Percentiles rank a stretch among this genome's conserved stretches.
Evolutionary conservation across 257 asterid species (phyloP).

Genomic region (Salvia rosmarinus): DNA sequence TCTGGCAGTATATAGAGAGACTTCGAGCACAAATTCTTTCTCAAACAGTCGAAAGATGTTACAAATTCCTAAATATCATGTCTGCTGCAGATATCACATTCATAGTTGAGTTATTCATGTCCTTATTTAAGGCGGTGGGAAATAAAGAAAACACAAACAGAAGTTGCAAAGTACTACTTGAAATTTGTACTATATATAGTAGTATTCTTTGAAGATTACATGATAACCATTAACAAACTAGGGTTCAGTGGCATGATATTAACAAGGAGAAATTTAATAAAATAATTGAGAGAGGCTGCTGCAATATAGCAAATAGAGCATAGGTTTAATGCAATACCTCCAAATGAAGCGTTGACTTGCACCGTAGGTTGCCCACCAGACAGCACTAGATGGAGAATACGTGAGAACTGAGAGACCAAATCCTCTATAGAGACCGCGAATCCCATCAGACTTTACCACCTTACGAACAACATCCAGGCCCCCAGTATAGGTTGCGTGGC

Average conservation of each 20-base stretch:
- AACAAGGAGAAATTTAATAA: conserved; percentile 16
- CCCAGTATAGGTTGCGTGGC: conserved; percentile 55
- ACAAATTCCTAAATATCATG: conserved; percentile 17
- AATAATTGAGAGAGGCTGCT: conserved; percentile 3
- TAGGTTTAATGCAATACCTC: conserved; percentile 51
- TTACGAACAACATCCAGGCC: conserved; percentile 91
- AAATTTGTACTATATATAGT: background rate
- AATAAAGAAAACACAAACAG: background rate
- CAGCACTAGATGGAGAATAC: conserved; percentile 96
- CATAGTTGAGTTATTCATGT: background rate
- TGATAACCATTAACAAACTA: conserved; percentile 15
- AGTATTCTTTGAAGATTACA: conserved; percentile 5
- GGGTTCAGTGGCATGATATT: conserved; percentile 16
- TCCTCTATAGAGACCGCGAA: conserved; percentile 94
- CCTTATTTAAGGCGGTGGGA: background rate
- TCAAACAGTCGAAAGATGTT: background rate
- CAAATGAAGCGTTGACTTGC: conserved; percentile 95
- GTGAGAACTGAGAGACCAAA: conserved; percentile 93
- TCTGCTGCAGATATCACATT: conserved; percentile 20
- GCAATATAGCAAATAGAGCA: conserved; percentile 18
- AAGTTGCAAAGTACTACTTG: background rate
- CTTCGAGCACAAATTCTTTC: conserved; percentile 16
- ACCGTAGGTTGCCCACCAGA: conserved; percentile 99
- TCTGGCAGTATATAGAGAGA: background rate
- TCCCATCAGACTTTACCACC: conserved; percentile 79